These are phyloP conservation scores for Fragaria nilgerrensis DNA, from an alignment of 306 rosid species.

Conservation along the genomic window DNA sequence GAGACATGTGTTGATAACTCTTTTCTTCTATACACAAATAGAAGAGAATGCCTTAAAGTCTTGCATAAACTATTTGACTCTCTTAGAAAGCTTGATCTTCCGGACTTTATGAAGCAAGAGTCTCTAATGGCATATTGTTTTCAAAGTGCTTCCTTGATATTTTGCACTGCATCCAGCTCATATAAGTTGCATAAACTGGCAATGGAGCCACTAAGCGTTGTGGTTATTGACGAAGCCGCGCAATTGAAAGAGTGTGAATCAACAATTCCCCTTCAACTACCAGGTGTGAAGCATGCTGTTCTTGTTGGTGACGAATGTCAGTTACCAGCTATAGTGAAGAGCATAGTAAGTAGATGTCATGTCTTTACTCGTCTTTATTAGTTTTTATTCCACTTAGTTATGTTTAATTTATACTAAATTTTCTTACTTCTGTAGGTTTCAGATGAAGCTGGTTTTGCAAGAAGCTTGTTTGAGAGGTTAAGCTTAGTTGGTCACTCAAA, in stretches of 20 bases:
- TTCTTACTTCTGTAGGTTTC: conserved; percentile 38
- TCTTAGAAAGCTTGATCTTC: conserved; percentile 44
- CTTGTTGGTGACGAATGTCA: conserved; percentile 82
- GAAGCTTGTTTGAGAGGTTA: conserved; percentile 75
- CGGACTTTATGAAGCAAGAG: too few species aligned
- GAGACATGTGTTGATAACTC: too few species aligned
- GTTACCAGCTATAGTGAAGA: conserved; percentile 74
- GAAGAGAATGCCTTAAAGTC: too few species aligned
- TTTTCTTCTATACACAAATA: too few species aligned
- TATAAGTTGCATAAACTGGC: conserved; percentile 41
- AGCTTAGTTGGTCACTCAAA: conserved; percentile 43
- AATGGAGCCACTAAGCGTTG: conserved; percentile 42
- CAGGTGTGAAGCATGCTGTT: conserved; percentile 47
- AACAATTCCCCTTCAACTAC: conserved; percentile 59
- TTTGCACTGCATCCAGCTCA: conserved; percentile 71
- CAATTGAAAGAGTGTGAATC: conserved; percentile 89
- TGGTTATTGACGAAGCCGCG: conserved; percentile 85
- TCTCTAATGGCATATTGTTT: too few species aligned
- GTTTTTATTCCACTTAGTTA: too few species aligned
- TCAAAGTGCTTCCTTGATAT: conserved; percentile 53
- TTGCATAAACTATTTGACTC: too few species aligned
- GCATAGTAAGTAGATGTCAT: too few species aligned
- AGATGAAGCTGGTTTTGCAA: conserved; percentile 53
- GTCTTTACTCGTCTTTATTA: too few species aligned
- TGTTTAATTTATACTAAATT: too few species aligned